Percentiles rank a stretch among this genome's conserved stretches.
These are phyloP conservation scores for Globisporangium recalcitrans DNA, from an alignment of 352 stramenopile species.

Conservation along the genomic window DNA sequence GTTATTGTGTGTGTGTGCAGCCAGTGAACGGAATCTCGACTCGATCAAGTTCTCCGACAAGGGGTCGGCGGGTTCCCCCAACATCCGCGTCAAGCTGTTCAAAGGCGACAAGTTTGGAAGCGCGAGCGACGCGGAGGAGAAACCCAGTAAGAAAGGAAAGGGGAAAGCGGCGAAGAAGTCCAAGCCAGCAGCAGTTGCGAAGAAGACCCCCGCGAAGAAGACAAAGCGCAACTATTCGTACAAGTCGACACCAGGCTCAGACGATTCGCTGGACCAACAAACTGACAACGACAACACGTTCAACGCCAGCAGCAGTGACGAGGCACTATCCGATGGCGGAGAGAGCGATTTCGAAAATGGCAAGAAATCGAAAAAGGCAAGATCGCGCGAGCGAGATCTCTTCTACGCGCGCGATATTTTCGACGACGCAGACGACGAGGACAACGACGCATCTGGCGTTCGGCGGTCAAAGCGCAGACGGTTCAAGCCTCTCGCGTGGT, in stretches of 20 bases:
- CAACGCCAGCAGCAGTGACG: conserved; percentile 36
- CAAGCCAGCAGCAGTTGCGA: background rate
- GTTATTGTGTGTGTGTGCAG: conserved; percentile 17
- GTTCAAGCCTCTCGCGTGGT: conserved; percentile 85
- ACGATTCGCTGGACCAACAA: conserved; percentile 42
- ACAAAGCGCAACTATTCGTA: conserved; percentile 41
- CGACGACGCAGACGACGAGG: conserved; percentile 31
- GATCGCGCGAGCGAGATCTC: conserved; percentile 21
- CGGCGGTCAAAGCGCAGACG: conserved; percentile 72
- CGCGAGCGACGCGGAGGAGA: conserved; percentile 16
- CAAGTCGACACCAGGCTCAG: conserved; percentile 34
- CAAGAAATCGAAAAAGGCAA: conserved; percentile 18
- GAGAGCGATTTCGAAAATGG: conserved; percentile 45
- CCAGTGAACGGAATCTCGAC: conserved; percentile 55
- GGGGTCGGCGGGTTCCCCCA: conserved; percentile 31
- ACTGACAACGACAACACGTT: conserved; percentile 68
- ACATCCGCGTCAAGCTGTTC: conserved; percentile 59
- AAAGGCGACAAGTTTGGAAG: conserved; percentile 21
- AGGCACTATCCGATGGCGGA: conserved; percentile 28
- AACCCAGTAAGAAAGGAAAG: conserved; percentile 20
- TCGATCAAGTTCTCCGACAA: conserved; percentile 59
- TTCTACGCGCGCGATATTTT: conserved; percentile 51
- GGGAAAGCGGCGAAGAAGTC: background rate
- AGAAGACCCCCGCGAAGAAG: conserved; percentile 15
- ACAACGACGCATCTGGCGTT: conserved; percentile 37